A percentile compares a stretch with the other conserved stretches of the same genome.
These are phyloP conservation scores for Ascochyta koolunga DNA, from an alignment of 2,329 filamentous ascomycete species.

Conservation along the genomic window DNA sequence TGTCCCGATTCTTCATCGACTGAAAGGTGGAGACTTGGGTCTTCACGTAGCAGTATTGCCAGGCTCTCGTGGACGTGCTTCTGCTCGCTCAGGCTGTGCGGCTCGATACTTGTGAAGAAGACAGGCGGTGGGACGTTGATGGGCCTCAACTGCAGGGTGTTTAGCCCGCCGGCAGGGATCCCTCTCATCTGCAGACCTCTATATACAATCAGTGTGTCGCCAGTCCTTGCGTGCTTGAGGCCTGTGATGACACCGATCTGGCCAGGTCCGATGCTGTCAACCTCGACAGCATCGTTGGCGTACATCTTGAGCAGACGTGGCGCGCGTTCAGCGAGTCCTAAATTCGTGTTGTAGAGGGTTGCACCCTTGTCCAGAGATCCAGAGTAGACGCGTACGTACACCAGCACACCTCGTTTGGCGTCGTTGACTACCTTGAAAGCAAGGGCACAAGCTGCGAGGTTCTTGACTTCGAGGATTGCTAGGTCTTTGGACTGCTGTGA, in stretches of 20 bases:
- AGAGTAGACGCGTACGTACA: conserved; percentile 91
- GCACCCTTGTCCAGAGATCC: conserved; percentile 77
- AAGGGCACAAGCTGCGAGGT: conserved; percentile 71
- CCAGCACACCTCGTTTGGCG: conserved; percentile 80
- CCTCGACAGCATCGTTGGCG: conserved; percentile 83
- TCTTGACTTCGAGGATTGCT: conserved; percentile 54
- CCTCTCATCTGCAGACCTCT: conserved; percentile 65
- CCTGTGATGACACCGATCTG: conserved; percentile 95
- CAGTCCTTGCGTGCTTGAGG: conserved; percentile 88
- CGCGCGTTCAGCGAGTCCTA: conserved; percentile 78
- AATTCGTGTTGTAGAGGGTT: conserved; percentile 84
- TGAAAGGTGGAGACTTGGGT: conserved; percentile 86
- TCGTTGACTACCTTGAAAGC: conserved; percentile 96
- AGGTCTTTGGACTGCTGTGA: conserved; percentile 16
- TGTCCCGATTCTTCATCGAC: conserved; percentile 90
- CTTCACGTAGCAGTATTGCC: conserved; percentile 81
- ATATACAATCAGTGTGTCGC: conserved; percentile 86
- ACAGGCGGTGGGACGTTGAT: conserved; percentile 91
- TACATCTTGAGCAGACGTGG: conserved; percentile 88
- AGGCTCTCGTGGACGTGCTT: conserved; percentile 79
- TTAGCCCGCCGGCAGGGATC: conserved; percentile 70
- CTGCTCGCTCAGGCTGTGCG: conserved; percentile 75
- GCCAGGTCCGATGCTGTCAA: conserved; percentile 78
- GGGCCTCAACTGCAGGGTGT: conserved; percentile 80
- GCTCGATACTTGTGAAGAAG: conserved; percentile 94